Conservation (phyloP, 441 rosid species). For the Euphorbia celastroides region DNA sequence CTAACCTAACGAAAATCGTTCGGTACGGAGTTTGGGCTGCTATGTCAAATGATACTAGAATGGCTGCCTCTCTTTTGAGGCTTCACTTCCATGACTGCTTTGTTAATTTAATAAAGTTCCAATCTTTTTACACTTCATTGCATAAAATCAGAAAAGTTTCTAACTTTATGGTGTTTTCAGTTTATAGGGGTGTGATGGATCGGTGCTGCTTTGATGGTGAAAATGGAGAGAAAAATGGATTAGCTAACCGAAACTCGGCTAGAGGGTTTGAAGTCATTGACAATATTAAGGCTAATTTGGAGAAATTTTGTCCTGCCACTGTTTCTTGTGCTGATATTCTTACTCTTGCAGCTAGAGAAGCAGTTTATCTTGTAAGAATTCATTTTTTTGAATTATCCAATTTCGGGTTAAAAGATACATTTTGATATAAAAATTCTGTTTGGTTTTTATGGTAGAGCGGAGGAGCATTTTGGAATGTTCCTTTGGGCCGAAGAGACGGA, state of each 20-base stretch:
- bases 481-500: conserved; percentile 63
- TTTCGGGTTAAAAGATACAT: not conserved
- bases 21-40: conserved; percentile 44
- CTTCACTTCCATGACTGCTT: conserved; percentile 75
- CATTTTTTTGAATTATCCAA: not conserved
- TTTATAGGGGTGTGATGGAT: conserved; percentile 61
- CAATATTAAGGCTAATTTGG: conserved; percentile 46
- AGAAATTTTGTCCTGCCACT: conserved; percentile 49
- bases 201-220: conserved; percentile 48
- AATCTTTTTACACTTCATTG: not conserved
- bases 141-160: too few species aligned
- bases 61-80: conserved; percentile 64
- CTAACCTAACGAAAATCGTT: conserved; percentile 33
- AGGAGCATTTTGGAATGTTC: conserved; percentile 42
- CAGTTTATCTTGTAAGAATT: conserved; percentile 41
- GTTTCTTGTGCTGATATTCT: conserved; percentile 67
- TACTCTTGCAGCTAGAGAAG: conserved; percentile 60
- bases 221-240: conserved; percentile 45
- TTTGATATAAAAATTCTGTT: not conserved
- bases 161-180: not conserved
- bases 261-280: conserved; percentile 71
- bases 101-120: conserved; percentile 39
- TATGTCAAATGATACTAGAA: conserved; percentile 48
- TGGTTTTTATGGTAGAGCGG: conserved; percentile 30
- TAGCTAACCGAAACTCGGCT: conserved; percentile 42